phyloP scores from a whole-genome alignment of 2,329 filamentous ascomycete genomes.

The Sporothrix luriei region DNA sequence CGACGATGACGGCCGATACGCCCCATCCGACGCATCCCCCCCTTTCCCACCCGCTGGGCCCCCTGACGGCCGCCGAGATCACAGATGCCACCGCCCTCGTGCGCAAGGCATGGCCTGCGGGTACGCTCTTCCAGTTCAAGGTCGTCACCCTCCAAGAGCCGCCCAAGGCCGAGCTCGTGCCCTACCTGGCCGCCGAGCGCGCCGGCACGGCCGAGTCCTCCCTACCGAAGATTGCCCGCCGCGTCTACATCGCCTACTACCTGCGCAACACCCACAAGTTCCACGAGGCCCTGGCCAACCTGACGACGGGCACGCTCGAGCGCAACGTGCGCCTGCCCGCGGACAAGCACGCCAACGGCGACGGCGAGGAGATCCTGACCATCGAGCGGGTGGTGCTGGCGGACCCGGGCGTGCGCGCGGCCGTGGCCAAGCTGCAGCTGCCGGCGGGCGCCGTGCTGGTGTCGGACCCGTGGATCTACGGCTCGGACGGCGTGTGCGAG shows the following conservation, averaged over 20 bases:
- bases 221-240: constrained; percentile 49
- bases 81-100: constrained; percentile 53
- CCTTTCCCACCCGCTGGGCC: constrained; percentile 58
- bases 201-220: constrained; percentile 42
- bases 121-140: constrained; percentile 63
- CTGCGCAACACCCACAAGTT: constrained; percentile 64
- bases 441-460: constrained; percentile 62
- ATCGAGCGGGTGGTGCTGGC: constrained; percentile 59
- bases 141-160: constrained; percentile 62
- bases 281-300: constrained; percentile 60
- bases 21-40: too few relatives aligned
- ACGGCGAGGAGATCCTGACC: constrained; percentile 61
- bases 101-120: constrained; percentile 56
- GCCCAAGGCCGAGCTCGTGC: constrained; percentile 54
- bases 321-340: constrained; percentile 61
- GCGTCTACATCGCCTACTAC: constrained; percentile 61
- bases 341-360: constrained; percentile 61
- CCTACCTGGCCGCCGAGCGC: constrained; percentile 50
- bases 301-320: constrained; percentile 55
- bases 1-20: constrained; percentile 29
- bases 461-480: constrained; percentile 67
- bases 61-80: constrained; percentile 62
- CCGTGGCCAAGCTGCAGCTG: constrained; percentile 63
- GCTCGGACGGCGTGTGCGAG: constrained; percentile 50
- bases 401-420: constrained; percentile 60